Base-by-base conservation (phyloP, 2,329 filamentous ascomycete genomes). In the Aspergillus ochraceus region DNA sequence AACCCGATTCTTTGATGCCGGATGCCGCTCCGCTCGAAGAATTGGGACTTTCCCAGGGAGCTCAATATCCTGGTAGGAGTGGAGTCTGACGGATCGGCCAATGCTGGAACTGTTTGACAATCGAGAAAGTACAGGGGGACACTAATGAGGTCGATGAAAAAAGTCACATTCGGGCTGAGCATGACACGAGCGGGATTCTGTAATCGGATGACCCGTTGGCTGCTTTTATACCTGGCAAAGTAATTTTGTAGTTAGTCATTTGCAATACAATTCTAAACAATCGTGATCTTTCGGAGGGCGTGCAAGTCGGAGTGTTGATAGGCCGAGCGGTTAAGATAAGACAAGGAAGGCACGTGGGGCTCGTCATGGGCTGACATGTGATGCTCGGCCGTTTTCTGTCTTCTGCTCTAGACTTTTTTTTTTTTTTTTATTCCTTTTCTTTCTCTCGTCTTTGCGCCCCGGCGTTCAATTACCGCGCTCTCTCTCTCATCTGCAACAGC, bases 311-410 rank as follows among this genome's bases (percentile, higher is more conserved):
- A 24, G 11, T 19, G 45, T 47, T 24, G 20, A 47, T 24, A 47
- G 45, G 45, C 45, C 45, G 45, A 47, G 19, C 22, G 12, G 6
- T 20, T 9, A 22, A 20, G 45, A 47, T 47, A 47, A 47, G 45
- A 24, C 20, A 47, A 24, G 45, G 45, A 24, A 22, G 22, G 45
- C 45, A 47, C 45, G 45, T 47, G 45, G 45, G 45, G 45, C 30
- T 46, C 26, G 17, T 54, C 19, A 50, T 54, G 47, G 53, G 54
- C 58, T 67, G 55, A 59, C 65, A 67, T 67, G 65, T 67, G 65
- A 67, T 63, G 59, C 14, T 56, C 54, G 46, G 54, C 42, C 61
- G 58, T 58, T 66, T 65, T 64, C 58, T 63, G 30, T 42, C 52
- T 26, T 20, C 30, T 9, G 51, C 32, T 64, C 52, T 61, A 58